These are phyloP conservation scores for Geotrichum restrictum DNA, from an alignment of 1,139 yeast species.

Conservation along the genomic window DNA sequence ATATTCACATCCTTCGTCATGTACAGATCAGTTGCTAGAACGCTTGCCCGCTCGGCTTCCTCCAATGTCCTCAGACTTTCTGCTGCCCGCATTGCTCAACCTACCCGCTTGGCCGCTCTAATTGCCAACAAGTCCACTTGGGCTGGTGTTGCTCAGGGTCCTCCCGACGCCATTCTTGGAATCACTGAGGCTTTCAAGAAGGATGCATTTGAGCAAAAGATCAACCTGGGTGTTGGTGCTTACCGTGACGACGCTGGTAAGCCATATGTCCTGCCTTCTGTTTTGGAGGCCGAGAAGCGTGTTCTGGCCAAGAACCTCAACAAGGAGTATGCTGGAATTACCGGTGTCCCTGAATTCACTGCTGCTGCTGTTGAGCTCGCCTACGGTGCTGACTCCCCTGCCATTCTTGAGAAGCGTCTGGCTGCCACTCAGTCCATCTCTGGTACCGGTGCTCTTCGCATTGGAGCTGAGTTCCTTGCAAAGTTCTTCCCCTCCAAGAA, in stretches of 20 bases:
- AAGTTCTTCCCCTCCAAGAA: conserved; percentile 48
- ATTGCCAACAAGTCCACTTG: conserved; percentile 31
- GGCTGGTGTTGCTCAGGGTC: conserved; percentile 51
- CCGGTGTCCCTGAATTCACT: conserved; percentile 75
- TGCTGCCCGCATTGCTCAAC: conserved; percentile 10
- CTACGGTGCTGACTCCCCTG: conserved; percentile 43
- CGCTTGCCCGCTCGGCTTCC: conserved; percentile 18
- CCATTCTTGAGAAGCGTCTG: conserved; percentile 45
- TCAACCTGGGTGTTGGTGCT: conserved; percentile 93
- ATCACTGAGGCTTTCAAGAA: conserved; percentile 55
- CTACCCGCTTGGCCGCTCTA: conserved; percentile 3
- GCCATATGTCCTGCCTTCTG: conserved; percentile 92
- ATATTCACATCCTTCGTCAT: conserved; percentile 4
- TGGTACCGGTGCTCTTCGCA: conserved; percentile 71
- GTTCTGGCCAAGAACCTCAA: conserved; percentile 49
- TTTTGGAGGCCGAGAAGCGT: conserved; percentile 51
- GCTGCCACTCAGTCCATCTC: conserved; percentile 66
- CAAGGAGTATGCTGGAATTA: conserved; percentile 87
- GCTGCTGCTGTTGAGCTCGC: conserved; percentile 67
- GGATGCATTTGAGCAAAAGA: conserved; percentile 52
- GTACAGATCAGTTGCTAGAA: conserved; percentile 21
- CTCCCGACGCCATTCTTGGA: conserved; percentile 65
- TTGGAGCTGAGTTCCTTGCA: conserved; percentile 60
- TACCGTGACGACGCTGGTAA: conserved; percentile 89
- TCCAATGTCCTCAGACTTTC: conserved; percentile 10